Percentiles rank a stretch among this genome's conserved stretches.
These are phyloP conservation scores for Oidiodendron maius DNA, from an alignment of 495 filamentous ascomycete genomes.

Conservation along the genomic window DNA sequence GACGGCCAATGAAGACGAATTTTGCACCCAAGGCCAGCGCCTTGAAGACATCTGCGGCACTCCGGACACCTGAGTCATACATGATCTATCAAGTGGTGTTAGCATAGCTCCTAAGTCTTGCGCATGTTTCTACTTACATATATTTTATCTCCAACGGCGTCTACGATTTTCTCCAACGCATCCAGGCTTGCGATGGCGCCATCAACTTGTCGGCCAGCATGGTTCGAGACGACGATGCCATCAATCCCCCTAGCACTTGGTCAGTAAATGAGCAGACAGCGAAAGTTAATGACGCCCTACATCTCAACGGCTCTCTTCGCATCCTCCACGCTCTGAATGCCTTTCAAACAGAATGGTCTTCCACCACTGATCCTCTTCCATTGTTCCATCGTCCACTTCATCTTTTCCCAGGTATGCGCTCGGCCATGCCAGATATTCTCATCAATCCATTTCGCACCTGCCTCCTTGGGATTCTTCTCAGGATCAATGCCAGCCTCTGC, in stretches of 20 bases:
- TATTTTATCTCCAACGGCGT: too few relatives aligned
- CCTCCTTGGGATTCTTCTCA: constrained; percentile 46
- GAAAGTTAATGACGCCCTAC: too few relatives aligned
- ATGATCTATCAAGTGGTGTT: too few relatives aligned
- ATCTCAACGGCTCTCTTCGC: constrained; percentile 74
- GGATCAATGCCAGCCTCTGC: constrained; percentile 62
- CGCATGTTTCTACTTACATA: too few relatives aligned
- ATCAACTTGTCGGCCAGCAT: constrained; percentile 65
- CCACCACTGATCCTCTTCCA: constrained; percentile 41
- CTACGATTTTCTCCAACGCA: constrained; percentile 58
- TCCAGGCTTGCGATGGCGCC: constrained; percentile 56
- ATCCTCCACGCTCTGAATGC: constrained; percentile 86
- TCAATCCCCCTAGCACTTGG: constrained; percentile 50
- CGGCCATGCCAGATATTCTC: constrained; percentile 24
- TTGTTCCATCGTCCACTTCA: constrained; percentile 41
- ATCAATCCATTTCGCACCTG: constrained; percentile 57
- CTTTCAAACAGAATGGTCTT: constrained; percentile 67
- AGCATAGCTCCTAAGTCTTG: constrained; percentile 60
- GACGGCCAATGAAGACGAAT: constrained; percentile 57
- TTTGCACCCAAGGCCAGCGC: constrained; percentile 59
- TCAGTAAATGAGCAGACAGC: constrained; percentile 68
- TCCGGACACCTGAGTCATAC: constrained; percentile 59
- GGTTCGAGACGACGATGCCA: constrained; percentile 59
- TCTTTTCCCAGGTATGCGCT: constrained; percentile 58
- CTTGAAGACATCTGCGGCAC: constrained; percentile 68